These are phyloP conservation scores for Anisodus acutangulus DNA, from an alignment of 257 asterid genomes.

Conservation along the genomic window DNA sequence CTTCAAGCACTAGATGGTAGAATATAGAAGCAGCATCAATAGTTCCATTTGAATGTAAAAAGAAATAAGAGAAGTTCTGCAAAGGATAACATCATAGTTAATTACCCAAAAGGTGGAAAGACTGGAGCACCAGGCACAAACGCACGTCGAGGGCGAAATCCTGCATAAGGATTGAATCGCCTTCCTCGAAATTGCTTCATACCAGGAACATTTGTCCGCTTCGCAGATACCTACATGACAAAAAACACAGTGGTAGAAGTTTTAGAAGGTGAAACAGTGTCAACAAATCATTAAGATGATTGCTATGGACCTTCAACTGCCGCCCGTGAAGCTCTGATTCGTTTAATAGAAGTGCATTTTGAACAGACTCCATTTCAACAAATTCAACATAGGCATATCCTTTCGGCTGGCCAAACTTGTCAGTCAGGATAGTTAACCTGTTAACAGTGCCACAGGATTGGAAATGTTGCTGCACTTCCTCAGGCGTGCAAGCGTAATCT, in stretches of 20 bases:
- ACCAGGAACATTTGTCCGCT: conserved; percentile 69
- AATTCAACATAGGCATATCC: conserved; percentile 65
- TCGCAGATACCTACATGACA: conserved; percentile 52
- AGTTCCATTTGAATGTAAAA: background rate
- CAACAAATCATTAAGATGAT: conserved; percentile 19
- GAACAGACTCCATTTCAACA: conserved; percentile 54
- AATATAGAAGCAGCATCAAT: background rate
- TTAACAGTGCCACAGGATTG: conserved; percentile 59
- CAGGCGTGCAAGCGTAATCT: conserved; percentile 57
- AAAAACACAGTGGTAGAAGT: conserved; percentile 25
- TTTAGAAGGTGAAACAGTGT: conserved; percentile 21
- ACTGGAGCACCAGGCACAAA: conserved; percentile 45
- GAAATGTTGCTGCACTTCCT: conserved; percentile 64
- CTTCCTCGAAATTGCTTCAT: conserved; percentile 60
- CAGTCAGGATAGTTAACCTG: conserved; percentile 57
- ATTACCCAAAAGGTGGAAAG: conserved; percentile 56
- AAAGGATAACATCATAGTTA: background rate
- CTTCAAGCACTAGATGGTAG: too few relatives aligned
- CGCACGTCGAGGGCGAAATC: conserved; percentile 44
- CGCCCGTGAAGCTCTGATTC: conserved; percentile 63
- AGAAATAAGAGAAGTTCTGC: background rate
- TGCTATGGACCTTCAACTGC: conserved; percentile 49
- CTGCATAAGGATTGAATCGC: conserved; percentile 49
- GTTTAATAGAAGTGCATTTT: conserved; percentile 47
- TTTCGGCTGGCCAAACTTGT: conserved; percentile 56